Conservation (phyloP, 2,329 filamentous ascomycete species). For the Aspergillus spinulosporus region DNA sequence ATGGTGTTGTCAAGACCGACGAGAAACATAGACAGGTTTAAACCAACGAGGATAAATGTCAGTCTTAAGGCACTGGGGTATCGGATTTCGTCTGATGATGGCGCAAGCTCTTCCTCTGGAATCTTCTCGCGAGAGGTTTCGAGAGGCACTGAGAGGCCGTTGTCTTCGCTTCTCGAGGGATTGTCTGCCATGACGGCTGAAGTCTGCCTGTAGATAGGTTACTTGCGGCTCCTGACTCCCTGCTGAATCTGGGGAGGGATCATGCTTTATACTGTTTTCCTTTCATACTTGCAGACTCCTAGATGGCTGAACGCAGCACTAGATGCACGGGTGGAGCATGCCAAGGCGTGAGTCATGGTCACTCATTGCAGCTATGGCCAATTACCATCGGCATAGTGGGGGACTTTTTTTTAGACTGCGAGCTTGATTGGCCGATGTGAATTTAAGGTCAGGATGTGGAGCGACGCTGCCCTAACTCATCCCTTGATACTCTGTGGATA, state of each 20-base stretch:
- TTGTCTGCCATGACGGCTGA: too few species aligned
- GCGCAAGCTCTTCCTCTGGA: too few species aligned
- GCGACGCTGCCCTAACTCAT: neutral
- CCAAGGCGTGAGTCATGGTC: conserved; percentile 9
- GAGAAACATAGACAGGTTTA: neutral
- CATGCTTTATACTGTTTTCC: neutral
- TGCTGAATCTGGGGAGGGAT: too few species aligned
- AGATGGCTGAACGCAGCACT: neutral
- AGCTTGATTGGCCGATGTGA: neutral
- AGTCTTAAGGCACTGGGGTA: neutral
- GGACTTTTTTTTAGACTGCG: too few species aligned
- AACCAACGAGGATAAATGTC: neutral
- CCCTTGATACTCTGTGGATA: neutral
- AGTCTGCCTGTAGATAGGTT: too few species aligned
- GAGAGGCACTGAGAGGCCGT: too few species aligned
- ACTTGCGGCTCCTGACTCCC: too few species aligned
- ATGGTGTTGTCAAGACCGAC: conserved; percentile 29
- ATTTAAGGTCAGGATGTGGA: conserved; percentile 19
- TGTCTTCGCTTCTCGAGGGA: too few species aligned
- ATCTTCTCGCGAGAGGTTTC: too few species aligned
- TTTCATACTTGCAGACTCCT: neutral
- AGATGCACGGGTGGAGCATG: neutral
- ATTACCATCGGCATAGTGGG: neutral
- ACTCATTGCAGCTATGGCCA: conserved; percentile 3
- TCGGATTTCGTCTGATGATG: too few species aligned